Evolutionary conservation across 768 basidiomycete genomes (phyloP), one percentile per base, ranked within the genome.

Genomic region (Boletus insuetus): DNA sequence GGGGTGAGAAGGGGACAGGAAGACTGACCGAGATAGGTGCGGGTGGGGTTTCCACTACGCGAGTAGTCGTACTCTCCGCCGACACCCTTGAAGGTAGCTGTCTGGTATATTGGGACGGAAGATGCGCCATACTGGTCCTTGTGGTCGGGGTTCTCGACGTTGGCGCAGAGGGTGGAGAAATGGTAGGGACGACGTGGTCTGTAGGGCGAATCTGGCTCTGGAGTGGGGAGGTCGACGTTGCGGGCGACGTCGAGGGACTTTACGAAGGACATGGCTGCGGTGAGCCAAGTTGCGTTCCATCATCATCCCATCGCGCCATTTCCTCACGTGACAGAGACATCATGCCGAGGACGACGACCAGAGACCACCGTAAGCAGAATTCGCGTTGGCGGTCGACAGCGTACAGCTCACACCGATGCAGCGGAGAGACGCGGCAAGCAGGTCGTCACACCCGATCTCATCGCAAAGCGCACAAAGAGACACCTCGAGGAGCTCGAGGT

Each of bases 71-170:
- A 99, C 64, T 87, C 82, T 49, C 89, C 91, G 17, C 79, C 81
- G 41, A 96, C 76, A 44, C 96, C 97, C 75, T 98, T 98, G 84
- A 99, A 98, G 0, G 97, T 99, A 9, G 97, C 85, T 1, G 94
- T 89, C 75, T 98, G 97, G 74, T 98, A 99, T 73, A 99, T 98
- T 20, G 97, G 97, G 2, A 98, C 93, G 8, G 89, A 89, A 62
- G 90, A 93, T 55, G 91, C 86, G 19, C 94, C 94, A 69, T 94
- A 89, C 75, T 98, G 96, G 74, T 99, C 96, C 72, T 96, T 95
- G 74, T 87, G 89, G 52, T 81, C 80, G 0, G 93, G 93, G 61
- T 92, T 91, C 64, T 96, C 94, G 54, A 96, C 92, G 6, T 92
- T 94, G 22, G 90, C 94, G 56, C 91, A 93, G 54, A 91, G 76